Base-by-base conservation (phyloP, 495 filamentous ascomycete species). In the Tuber microsphaerosporum region DNA sequence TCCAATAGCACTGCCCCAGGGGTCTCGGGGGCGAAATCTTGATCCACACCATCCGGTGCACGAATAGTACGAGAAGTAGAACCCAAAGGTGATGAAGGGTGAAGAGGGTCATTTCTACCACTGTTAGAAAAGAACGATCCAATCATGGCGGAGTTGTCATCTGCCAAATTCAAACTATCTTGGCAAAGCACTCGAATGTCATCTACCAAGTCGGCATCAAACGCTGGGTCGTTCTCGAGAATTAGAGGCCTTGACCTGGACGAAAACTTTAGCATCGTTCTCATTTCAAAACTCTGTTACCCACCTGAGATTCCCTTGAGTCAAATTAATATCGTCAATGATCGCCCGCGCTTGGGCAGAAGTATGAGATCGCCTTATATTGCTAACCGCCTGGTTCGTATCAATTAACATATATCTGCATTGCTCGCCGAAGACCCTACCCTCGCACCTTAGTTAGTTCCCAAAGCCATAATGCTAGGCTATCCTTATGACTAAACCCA, bases 201-300 rank as follows among this genome's bases (percentile, higher is more conserved):
- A 65, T 31, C 31, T 81, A 16, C 45, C 81, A 83, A 45, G 70
- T 92, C 91, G 0, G 92, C 92, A 1, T 94, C 83, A 79, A 97
- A 97, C n/a, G 89, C 87, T 9, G 94, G 94, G 82, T 98, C 95
- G 77, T 99, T 93, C 34, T 87, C 85, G 6, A 97, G 86, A 20
- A 94, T 83, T 34, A 65, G n/a, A 65, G 56, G 26, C 14, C 56
- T 65, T 65, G 56, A 6, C 6, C 56, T 65, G 3, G 56, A 65
- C 26, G 56, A 34, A 65, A 19, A 65, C 14, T 65, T 65, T 34
- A 65, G 56, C 19, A 65, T 19, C 3, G 31, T 34, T 65, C 56
- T 14, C 56, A 19, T 34, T 34, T 65, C 16, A 6, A 34, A 7
- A 14, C 4, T 0, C 1, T 4, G 26, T 16, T 34, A 34, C 56